Conservation (phyloP, 2,329 filamentous ascomycete species). For the Diaporthe humulicola region DNA sequence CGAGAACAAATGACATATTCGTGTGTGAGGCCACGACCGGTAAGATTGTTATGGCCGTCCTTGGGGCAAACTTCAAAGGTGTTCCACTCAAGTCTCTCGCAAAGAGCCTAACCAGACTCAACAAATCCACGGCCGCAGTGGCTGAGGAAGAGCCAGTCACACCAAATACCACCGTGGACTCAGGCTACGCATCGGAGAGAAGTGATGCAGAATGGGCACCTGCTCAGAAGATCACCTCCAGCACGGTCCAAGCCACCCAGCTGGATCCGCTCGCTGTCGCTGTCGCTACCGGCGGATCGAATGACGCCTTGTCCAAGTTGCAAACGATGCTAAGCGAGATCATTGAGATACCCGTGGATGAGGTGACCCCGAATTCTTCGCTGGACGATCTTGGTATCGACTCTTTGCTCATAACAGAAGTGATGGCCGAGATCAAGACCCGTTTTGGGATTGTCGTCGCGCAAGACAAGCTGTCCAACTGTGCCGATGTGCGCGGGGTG, state of each 20-base stretch:
- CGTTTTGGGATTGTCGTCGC: conserved; percentile 38
- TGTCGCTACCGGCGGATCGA: not conserved
- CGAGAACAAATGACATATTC: conserved; percentile 43
- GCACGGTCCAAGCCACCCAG: not conserved
- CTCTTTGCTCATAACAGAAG: conserved; percentile 52
- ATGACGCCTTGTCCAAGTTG: not conserved
- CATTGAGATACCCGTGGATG: conserved; percentile 41
- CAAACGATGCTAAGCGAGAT: conserved; percentile 39
- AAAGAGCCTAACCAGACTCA: conserved; percentile 32
- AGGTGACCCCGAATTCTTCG: conserved; percentile 42
- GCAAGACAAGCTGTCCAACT: conserved; percentile 31
- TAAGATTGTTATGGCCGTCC: conserved; percentile 37
- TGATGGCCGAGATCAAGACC: conserved; percentile 47
- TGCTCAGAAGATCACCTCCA: not conserved
- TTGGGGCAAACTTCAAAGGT: conserved; percentile 42
- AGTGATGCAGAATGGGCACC: not conserved
- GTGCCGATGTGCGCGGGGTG: conserved; percentile 4
- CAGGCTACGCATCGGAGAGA: conserved; percentile 13
- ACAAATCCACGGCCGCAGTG: conserved; percentile 2
- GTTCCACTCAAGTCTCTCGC: conserved; percentile 42
- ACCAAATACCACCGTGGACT: not conserved
- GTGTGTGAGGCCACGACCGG: conserved; percentile 40
- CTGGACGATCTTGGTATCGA: conserved; percentile 53
- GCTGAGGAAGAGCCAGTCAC: not conserved
- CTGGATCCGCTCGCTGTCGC: not conserved